phyloP scores from a whole-genome alignment of 192 early-diverging fungal species.

The Mortierella claussenii region DNA sequence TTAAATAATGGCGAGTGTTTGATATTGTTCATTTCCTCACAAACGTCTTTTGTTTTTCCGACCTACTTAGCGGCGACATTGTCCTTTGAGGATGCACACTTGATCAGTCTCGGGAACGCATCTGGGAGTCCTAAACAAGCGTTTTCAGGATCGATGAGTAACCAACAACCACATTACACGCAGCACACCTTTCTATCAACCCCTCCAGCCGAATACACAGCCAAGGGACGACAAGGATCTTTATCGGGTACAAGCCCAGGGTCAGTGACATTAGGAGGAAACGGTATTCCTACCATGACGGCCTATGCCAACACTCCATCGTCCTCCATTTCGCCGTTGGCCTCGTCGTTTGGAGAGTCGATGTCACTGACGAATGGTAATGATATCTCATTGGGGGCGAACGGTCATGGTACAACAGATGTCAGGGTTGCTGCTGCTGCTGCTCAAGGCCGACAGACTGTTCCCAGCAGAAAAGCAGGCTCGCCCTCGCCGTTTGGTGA shows the following conservation, averaged over 20 bases:
- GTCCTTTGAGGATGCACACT: slow-evolving; percentile 70
- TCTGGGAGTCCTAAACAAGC: slow-evolving; percentile 38
- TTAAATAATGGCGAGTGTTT: background rate
- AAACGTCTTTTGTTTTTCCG: background rate
- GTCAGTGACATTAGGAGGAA: too few relatives aligned
- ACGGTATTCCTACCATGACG: too few relatives aligned
- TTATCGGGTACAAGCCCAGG: slow-evolving; percentile 25
- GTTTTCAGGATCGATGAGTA: slow-evolving; percentile 17
- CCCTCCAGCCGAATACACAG: slow-evolving; percentile 8
- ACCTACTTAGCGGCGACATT: slow-evolving; percentile 33
- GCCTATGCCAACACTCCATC: slow-evolving; percentile 22
- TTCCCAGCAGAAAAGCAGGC: background rate
- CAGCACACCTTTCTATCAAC: slow-evolving; percentile 41
- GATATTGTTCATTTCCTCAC: background rate
- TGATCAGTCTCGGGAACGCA: slow-evolving; percentile 55
- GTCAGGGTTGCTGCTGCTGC: background rate
- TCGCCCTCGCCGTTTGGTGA: background rate
- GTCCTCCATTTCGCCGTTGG: slow-evolving; percentile 15
- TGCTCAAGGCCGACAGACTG: background rate
- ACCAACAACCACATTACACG: slow-evolving; percentile 7
- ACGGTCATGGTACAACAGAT: too few relatives aligned
- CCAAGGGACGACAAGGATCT: slow-evolving; percentile 12
- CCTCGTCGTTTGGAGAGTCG: slow-evolving; percentile 28
- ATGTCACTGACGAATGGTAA: background rate
- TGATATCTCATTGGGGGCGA: too few relatives aligned